phyloP scores from a whole-genome alignment of 2,329 filamentous ascomycete species.

The Zasmidium angulare region DNA sequence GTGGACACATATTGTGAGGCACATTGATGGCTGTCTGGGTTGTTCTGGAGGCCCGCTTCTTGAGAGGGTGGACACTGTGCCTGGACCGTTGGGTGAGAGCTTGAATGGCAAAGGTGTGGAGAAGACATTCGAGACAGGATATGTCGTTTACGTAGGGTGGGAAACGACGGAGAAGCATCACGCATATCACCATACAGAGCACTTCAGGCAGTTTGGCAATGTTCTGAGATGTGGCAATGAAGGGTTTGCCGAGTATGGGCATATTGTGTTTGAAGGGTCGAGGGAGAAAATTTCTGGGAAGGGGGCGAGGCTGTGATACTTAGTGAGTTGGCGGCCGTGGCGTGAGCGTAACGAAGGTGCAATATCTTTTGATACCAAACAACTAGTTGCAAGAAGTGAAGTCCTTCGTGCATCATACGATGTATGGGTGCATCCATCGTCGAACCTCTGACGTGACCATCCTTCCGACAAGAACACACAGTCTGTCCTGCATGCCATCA shows the following conservation, averaged over 20 bases:
- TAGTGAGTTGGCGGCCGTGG: neutral
- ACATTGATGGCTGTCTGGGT: conserved; percentile 14
- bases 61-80: conserved; percentile 8
- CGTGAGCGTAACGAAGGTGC: no score
- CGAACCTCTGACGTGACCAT: no score
- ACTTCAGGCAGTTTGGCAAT: conserved; percentile 12
- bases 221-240: conserved; percentile 16
- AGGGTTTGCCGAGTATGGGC: conserved; percentile 13
- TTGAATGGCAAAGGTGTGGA: neutral
- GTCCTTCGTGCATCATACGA: no score
- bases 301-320: conserved; percentile 3
- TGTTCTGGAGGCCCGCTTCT: conserved; percentile 14
- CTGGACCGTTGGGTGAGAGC: conserved; percentile 1
- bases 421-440: no score
- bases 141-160: conserved; percentile 15
- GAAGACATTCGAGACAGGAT: conserved; percentile 7
- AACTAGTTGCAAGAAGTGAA: no score
- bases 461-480: no score
- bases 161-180: conserved; percentile 14
- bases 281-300: neutral
- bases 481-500: neutral
- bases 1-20: conserved; percentile 16
- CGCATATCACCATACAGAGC: conserved; percentile 13
- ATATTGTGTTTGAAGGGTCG: conserved; percentile 1
- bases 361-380: no score